Conservation (phyloP, 768 basidiomycete genomes). For the Naematelia aurantialba region DNA sequence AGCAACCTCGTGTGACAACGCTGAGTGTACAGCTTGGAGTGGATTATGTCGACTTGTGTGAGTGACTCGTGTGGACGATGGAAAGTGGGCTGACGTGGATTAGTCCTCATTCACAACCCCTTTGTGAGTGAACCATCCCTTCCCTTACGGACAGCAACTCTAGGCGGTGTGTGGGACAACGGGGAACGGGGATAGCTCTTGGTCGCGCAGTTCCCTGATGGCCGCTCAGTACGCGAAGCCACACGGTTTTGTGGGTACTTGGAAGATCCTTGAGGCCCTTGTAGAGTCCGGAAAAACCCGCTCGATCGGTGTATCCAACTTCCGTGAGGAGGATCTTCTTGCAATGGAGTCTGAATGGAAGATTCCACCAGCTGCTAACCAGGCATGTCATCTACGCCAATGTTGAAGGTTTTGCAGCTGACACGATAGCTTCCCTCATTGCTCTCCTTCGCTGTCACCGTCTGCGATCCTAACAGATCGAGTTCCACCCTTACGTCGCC, state of each 20-base stretch:
- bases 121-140: slow-evolving; percentile 17
- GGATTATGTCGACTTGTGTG: slow-evolving; percentile 44
- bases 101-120: slow-evolving; percentile 59
- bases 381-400: slow-evolving; percentile 31
- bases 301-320: slow-evolving; percentile 53
- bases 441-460: neutral
- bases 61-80: slow-evolving; percentile 35
- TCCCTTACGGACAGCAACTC: too few relatives aligned
- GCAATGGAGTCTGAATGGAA: slow-evolving; percentile 44
- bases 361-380: slow-evolving; percentile 49
- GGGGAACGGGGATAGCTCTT: too few relatives aligned
- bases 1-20: slow-evolving; percentile 15
- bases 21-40: neutral
- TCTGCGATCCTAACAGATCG: slow-evolving; percentile 46
- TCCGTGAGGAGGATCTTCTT: slow-evolving; percentile 48
- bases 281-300: slow-evolving; percentile 54
- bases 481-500: slow-evolving; percentile 51
- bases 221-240: slow-evolving; percentile 1
- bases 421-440: neutral
- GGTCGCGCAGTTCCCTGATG: too few relatives aligned
- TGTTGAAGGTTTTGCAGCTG: neutral
- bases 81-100: neutral
- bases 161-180: too few relatives aligned
- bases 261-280: slow-evolving; percentile 63
- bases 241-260: slow-evolving; percentile 54